These are phyloP conservation scores for Kokia cookei DNA, from an alignment of 441 rosid genomes.

Conservation along the genomic window DNA sequence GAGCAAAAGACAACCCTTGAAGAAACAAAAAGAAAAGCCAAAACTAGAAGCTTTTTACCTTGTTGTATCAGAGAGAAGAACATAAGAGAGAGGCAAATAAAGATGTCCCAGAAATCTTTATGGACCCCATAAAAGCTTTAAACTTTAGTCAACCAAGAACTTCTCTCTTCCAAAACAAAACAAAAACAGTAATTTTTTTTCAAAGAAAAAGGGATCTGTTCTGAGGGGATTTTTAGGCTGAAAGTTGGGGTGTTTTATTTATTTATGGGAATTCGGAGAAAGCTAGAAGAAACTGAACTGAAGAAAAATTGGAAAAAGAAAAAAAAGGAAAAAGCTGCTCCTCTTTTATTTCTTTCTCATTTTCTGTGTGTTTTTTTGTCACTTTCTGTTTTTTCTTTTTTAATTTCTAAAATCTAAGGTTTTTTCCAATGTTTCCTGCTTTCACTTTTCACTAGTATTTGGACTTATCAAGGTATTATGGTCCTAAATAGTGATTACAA, in stretches of 20 bases:
- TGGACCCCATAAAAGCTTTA: constrained; percentile 30
- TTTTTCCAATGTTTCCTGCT: background rate
- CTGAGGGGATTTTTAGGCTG: constrained; percentile 3
- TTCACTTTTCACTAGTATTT: background rate
- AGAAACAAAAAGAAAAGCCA: background rate
- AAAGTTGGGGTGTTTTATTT: background rate
- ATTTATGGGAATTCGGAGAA: background rate
- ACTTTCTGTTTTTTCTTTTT: background rate
- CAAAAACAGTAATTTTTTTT: background rate
- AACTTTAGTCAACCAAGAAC: constrained; percentile 5
- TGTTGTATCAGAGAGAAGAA: constrained; percentile 14
- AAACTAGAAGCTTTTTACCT: constrained; percentile 8
- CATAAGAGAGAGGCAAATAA: constrained; percentile 14
- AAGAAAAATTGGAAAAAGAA: background rate
- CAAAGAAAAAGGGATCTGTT: constrained; percentile 15
- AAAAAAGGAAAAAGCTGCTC: background rate
- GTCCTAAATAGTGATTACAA: too few relatives aligned
- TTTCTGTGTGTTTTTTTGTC: background rate
- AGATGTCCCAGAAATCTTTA: constrained; percentile 36
- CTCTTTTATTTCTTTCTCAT: background rate
- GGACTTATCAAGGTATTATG: background rate
- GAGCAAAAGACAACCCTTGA: constrained; percentile 4
- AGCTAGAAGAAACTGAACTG: background rate
- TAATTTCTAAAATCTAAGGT: background rate
- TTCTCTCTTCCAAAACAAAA: constrained; percentile 7